These are phyloP conservation scores for Abelmoschus esculentus DNA, from an alignment of 345 rosid species.

Conservation along the genomic window DNA sequence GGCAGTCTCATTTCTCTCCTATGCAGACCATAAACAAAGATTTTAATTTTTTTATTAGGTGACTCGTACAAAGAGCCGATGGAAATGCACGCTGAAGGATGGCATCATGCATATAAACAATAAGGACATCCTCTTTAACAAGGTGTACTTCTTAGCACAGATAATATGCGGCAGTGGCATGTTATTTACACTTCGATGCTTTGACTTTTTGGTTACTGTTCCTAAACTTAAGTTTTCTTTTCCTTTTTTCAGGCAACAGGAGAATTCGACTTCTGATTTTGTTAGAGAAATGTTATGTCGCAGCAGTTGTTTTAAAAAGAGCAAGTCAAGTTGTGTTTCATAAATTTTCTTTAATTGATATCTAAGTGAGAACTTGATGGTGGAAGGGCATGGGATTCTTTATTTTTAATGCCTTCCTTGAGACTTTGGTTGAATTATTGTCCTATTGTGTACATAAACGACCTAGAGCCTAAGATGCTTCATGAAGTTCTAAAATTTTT, in stretches of 20 bases:
- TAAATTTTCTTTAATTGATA: constrained; percentile 17
- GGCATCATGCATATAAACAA: constrained; percentile 97
- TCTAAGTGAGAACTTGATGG: constrained; percentile 25
- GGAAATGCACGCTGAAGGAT: constrained; percentile 95
- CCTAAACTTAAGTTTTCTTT: background rate
- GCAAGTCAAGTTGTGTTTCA: constrained; percentile 11
- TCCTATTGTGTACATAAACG: constrained; percentile 67
- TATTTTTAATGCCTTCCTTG: constrained; percentile 14
- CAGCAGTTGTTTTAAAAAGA: constrained; percentile 10
- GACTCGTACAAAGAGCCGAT: constrained; percentile 88
- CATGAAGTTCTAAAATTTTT: constrained; percentile 3
- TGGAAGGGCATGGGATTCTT: constrained; percentile 17
- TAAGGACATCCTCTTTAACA: constrained; percentile 88
- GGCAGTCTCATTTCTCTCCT: background rate
- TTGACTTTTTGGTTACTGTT: background rate
- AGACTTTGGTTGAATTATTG: constrained; percentile 24
- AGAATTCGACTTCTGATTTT: constrained; percentile 85
- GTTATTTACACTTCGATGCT: background rate
- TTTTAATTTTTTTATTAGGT: constrained; percentile 36
- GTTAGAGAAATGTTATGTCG: constrained; percentile 13
- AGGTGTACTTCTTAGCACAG: constrained; percentile 33
- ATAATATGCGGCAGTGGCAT: background rate
- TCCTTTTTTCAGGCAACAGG: constrained; percentile 69
- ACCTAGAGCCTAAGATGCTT: constrained; percentile 24
- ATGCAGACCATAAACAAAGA: background rate